These are phyloP conservation scores for Tephrocybe sp. DNA, from an alignment of 768 basidiomycete genomes.

Conservation along the genomic window DNA sequence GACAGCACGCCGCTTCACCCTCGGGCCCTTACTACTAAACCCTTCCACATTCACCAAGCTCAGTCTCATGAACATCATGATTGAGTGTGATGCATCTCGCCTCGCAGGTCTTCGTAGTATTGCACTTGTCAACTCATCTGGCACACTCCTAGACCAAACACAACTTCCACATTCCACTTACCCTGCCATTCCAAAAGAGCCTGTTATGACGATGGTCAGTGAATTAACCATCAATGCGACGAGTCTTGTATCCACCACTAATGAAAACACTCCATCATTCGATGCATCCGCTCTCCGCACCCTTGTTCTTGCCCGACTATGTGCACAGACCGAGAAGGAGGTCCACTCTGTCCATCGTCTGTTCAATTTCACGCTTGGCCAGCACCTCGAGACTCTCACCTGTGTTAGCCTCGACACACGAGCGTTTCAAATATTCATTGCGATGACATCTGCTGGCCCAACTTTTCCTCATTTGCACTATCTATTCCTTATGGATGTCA, in stretches of 20 bases:
- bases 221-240: constrained; percentile 4
- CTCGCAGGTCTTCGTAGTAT: neutral
- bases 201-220: constrained; percentile 3
- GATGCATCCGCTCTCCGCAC: neutral
- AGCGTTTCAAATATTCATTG: no score
- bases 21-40: neutral
- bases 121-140: neutral
- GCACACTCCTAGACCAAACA: constrained; percentile 11
- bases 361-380: no score
- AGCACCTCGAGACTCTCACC: no score
- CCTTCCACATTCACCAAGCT: no score
- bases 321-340: no score
- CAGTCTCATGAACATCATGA: neutral
- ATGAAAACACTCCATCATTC: constrained; percentile 6
- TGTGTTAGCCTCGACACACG: no score
- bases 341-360: no score
- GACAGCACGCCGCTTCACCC: neutral
- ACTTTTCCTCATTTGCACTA: no score
- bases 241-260: neutral
- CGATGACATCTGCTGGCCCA: no score
- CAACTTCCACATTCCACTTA: constrained; percentile 11
- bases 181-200: constrained; percentile 7
- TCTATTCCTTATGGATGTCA: no score
- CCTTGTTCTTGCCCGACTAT: neutral
- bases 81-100: neutral